Evolutionary conservation across 2,329 filamentous ascomycete genomes (phyloP), one percentile per base, ranked within the genome.

Genomic region (Pseudocercospora cruenta): DNA sequence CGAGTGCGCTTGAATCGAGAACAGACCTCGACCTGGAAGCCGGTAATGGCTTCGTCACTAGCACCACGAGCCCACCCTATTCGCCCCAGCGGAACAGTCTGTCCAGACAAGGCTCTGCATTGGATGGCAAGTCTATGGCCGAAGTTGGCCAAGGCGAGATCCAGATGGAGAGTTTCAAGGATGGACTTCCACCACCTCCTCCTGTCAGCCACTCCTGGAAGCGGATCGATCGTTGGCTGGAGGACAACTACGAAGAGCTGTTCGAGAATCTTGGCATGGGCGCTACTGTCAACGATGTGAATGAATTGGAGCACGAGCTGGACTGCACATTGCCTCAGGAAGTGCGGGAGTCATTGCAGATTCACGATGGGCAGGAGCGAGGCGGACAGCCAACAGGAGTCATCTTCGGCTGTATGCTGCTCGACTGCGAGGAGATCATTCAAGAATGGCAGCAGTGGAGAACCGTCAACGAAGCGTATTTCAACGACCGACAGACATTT

Each of bases 391-490:
- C 95, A 0, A 97, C 94, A 0, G 95, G 95, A 69, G 91, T 98
- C 71, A 88, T 99, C 67, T 98, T 99, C 74, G 88, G 94, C 67
- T 91, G 88, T 77, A 99, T 99, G 95, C 82, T 99, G 69, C 87
- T 99, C 65, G 95, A 99, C 79, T 98, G 95, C 76, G 95, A 99
- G 79, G 95, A 99, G 77, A 97, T 99, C 72, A 90, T 97, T 22
- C 93, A 97, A 78, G 95, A 99, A 78, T 98, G 94, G 92, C 91
- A 92, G 74, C 96, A 97, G 77, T 99, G 95, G 95, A 90, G 93
- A 73, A 89, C 88, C 69, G 95, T 99, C 69, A 97, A 97, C 76
- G 89, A 94, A 65, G 92, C 97, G 76, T 97, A 91, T 78, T 85
- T 98, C 66, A 84, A 88, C 45, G 78, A 88, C 39, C 76, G 79